Evolutionary conservation across 768 basidiomycete genomes (phyloP).

Genomic region (Tremella mesenterica): DNA sequence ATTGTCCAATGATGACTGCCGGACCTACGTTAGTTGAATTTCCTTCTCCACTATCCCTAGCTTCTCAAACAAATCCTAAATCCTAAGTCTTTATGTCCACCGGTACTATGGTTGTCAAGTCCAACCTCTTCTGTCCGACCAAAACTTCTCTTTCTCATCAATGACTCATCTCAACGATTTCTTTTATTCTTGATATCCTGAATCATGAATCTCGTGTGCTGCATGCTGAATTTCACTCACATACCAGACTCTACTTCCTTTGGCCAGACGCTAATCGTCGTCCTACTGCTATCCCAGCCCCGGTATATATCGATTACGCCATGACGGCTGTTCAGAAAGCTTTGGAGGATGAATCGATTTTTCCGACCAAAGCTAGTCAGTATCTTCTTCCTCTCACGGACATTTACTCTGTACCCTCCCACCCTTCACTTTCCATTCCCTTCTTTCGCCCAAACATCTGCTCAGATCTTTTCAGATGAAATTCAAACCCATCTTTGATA

Average conservation of each 20-base stretch:
- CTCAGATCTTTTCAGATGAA: background rate
- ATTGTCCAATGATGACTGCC: slow-evolving; percentile 86
- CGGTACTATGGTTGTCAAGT: too few species aligned
- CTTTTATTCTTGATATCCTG: background rate
- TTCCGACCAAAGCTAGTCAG: slow-evolving; percentile 90
- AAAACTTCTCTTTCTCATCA: too few species aligned
- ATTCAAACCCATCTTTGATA: background rate
- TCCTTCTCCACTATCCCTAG: background rate
- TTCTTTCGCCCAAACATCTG: background rate
- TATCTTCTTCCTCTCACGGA: slow-evolving; percentile 4
- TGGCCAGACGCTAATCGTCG: slow-evolving; percentile 92
- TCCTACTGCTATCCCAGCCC: slow-evolving; percentile 76
- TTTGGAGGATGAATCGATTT: slow-evolving; percentile 84
- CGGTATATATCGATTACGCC: slow-evolving; percentile 95
- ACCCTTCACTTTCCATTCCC: background rate
- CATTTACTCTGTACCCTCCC: background rate
- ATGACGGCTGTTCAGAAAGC: slow-evolving; percentile 95
- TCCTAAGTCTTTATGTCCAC: too few species aligned
- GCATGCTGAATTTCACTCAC: background rate
- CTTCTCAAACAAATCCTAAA: background rate
- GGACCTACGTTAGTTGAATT: slow-evolving; percentile 60
- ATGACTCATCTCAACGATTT: too few species aligned
- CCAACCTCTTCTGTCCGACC: too few species aligned
- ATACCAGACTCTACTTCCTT: slow-evolving; percentile 70
- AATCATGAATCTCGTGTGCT: background rate